Base-by-base conservation (phyloP, 768 basidiomycete genomes). In the Lactarius hengduanensis region DNA sequence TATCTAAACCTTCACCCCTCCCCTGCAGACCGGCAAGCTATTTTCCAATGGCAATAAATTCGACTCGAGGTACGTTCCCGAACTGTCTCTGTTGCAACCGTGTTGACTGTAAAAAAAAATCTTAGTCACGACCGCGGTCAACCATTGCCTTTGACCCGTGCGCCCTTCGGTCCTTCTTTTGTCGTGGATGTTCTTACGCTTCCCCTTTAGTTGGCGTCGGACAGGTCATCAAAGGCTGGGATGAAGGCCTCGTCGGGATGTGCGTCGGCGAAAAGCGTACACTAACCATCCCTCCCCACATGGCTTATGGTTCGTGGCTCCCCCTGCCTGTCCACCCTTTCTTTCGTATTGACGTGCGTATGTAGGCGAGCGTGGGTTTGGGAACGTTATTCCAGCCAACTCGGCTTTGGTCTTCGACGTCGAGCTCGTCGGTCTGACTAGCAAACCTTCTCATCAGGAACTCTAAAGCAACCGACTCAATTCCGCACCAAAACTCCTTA, bases 181-280 rank as follows among this genome's bases (percentile, higher is more conserved):
- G 9, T 36, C 45, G 20, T 10, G 55, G 43, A 50, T 22, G 16
- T 40, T 20, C 34, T 30, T 38, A 69, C 28, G 22, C 60, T 34
- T 63, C 18, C 20, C 34, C 47, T 9, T 60, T 54, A 94, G 92
- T 94, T 36, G 92, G 92, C 59, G 76, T 81, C 47, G 89, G 89
- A 11, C 91, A 92, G 72, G 92, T 94, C 60, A 94, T 94, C 74
- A 81, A 81, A 70, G 92, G 92, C 20, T 94, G 92, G 92, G 92
- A 94, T 70, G 77, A 91, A 50, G 92, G 92, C 71, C 85, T 94
- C 58, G 64, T 83, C 45, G 91, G 89, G 62, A 94, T 96, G 88
- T 96, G 95, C 74, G 74, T 93, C 45, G 80, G 84, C 66, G 95
- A 97, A 80, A 94, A 92, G 81, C 89, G 95, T 54, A 92, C 81